Evolutionary conservation across 108 stramenopile species (phyloP).

Genomic region (Nannochloropsis gaditana): DNA sequence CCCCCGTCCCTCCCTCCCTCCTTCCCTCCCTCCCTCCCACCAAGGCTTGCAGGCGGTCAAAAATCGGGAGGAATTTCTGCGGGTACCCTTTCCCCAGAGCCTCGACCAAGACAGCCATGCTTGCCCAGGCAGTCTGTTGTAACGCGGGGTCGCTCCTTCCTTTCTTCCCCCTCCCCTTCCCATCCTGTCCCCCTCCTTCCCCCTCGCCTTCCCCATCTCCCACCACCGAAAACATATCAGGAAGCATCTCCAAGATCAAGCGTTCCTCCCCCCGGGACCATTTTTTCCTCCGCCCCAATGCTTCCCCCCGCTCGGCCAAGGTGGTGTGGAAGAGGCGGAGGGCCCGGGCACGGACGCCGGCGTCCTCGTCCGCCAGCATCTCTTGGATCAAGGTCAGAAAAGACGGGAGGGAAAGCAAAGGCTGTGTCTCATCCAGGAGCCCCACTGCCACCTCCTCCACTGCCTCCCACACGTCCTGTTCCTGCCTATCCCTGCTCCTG

Average conservation of each 20-base stretch:
- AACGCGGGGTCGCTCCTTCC: conserved; percentile 20
- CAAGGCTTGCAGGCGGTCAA: conserved; percentile 27
- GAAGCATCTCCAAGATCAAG: conserved; percentile 40
- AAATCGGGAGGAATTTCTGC: conserved; percentile 22
- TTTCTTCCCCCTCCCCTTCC: background rate
- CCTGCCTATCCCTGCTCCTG: no score
- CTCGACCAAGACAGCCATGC: conserved; percentile 34
- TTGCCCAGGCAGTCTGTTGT: conserved; percentile 37
- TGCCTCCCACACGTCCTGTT: no score
- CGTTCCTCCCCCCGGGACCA: conserved; percentile 27
- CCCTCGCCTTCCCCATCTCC: background rate
- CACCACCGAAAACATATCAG: conserved; percentile 25
- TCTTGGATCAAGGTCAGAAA: conserved; percentile 49
- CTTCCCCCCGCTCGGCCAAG: background rate
- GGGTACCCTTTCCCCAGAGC: conserved; percentile 24
- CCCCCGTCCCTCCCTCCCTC: background rate
- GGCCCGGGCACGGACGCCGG: background rate
- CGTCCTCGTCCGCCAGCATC: conserved; percentile 43
- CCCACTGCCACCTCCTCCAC: background rate
- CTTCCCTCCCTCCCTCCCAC: conserved; percentile 10
- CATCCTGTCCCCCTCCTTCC: background rate
- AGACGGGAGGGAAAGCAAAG: conserved; percentile 48
- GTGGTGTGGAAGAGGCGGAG: background rate
- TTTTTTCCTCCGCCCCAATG: background rate
- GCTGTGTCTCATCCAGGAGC: conserved; percentile 22